These are phyloP conservation scores for Phytopythium montanum DNA, from an alignment of 352 stramenopile genomes.

Conservation along the genomic window DNA sequence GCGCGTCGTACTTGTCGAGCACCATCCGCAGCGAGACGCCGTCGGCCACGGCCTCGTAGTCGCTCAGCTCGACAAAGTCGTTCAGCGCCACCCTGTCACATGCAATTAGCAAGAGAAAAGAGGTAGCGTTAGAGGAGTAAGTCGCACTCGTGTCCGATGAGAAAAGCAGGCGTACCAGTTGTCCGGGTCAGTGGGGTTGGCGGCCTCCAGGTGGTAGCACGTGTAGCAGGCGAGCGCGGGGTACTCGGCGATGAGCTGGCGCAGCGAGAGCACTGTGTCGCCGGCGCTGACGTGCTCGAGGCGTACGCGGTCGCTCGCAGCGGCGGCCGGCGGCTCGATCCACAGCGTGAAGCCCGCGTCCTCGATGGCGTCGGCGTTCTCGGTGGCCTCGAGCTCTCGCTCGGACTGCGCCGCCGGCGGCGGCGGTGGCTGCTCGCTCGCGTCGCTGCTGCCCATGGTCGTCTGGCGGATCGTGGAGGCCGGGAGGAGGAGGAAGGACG, in stretches of 20 bases:
- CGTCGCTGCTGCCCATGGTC: conserved; percentile 31
- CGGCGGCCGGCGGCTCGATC: conserved; percentile 37
- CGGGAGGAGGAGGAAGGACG: background rate
- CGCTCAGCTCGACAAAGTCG: conserved; percentile 82
- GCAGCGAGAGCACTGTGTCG: conserved; percentile 80
- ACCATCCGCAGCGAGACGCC: conserved; percentile 71
- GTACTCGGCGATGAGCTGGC: conserved; percentile 83
- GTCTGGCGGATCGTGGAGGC: background rate
- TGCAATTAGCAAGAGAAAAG: background rate
- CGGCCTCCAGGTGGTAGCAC: conserved; percentile 80
- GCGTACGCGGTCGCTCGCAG: conserved; percentile 28
- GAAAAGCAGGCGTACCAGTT: conserved; percentile 20
- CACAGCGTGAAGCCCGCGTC: conserved; percentile 53
- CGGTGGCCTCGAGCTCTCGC: conserved; percentile 10
- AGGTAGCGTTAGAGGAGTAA: background rate
- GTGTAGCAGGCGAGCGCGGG: conserved; percentile 80
- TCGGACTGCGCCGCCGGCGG: background rate
- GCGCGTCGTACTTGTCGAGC: conserved; percentile 84
- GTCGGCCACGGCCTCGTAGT: conserved; percentile 74
- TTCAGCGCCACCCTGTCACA: conserved; percentile 56
- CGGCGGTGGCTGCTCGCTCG: background rate
- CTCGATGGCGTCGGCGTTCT: conserved; percentile 39
- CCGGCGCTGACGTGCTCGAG: conserved; percentile 68
- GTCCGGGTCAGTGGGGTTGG: conserved; percentile 15
- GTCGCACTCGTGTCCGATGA: too few species aligned